These are phyloP conservation scores for Xylaria grammica DNA, from an alignment of 495 filamentous ascomycete genomes.

Conservation along the genomic window DNA sequence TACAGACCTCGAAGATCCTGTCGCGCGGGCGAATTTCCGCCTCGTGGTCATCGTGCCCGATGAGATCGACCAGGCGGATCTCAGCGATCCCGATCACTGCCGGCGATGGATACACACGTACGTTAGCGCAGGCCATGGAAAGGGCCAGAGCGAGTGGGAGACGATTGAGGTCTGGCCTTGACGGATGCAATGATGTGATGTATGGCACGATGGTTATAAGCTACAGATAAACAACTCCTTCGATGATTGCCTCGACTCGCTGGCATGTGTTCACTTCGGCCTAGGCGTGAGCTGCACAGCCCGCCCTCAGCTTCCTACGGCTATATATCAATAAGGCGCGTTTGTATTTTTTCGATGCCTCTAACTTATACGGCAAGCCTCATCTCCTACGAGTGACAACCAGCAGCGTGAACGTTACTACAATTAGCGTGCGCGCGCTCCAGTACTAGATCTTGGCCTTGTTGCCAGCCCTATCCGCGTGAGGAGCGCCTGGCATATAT, in stretches of 20 bases:
- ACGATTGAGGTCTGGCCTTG: slow-evolving; percentile 84
- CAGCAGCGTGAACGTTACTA: too few species aligned
- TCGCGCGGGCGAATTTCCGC: slow-evolving; percentile 80
- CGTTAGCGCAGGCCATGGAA: slow-evolving; percentile 46
- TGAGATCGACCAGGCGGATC: slow-evolving; percentile 77
- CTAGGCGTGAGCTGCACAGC: not conserved
- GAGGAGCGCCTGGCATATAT: too few species aligned
- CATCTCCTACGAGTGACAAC: too few species aligned
- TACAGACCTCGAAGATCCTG: slow-evolving; percentile 66
- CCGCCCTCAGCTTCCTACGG: not conserved
- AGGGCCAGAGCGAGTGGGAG: slow-evolving; percentile 67
- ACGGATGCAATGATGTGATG: slow-evolving; percentile 16
- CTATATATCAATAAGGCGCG: not conserved
- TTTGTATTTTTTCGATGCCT: not conserved
- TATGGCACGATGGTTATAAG: too few species aligned
- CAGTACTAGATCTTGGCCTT: too few species aligned
- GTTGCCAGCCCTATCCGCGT: too few species aligned
- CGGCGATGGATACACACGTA: slow-evolving; percentile 71
- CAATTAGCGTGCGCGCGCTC: too few species aligned
- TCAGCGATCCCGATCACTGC: slow-evolving; percentile 66
- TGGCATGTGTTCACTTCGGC: not conserved
- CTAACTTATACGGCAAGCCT: too few species aligned
- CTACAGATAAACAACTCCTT: too few species aligned
- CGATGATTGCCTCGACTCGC: not conserved
- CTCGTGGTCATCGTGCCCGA: slow-evolving; percentile 83